These are phyloP conservation scores for Musa itinerans DNA, from an alignment of 176 grass and related monocot species.

Conservation along the genomic window DNA sequence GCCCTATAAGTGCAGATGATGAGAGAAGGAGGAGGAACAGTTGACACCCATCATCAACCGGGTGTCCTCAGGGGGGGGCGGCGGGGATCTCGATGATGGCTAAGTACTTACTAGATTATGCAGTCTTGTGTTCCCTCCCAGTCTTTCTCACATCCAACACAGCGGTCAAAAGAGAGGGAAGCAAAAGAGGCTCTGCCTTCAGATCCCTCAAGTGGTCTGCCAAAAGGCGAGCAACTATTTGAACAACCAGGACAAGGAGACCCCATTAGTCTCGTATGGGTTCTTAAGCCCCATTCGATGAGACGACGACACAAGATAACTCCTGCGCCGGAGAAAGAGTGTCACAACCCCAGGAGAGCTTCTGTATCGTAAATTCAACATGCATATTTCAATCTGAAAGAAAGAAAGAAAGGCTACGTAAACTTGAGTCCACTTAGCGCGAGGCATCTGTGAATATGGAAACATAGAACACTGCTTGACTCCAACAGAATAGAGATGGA, in stretches of 20 bases:
- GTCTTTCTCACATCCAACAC: not conserved
- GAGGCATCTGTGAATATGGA: too few relatives aligned
- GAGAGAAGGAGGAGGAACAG: not conserved
- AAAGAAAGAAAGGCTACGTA: too few relatives aligned
- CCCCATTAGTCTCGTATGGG: too few relatives aligned
- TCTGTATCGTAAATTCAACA: too few relatives aligned
- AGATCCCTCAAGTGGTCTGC: not conserved
- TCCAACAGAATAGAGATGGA: too few relatives aligned
- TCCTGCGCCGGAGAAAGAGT: too few relatives aligned
- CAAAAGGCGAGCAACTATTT: not conserved
- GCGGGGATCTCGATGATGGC: not conserved
- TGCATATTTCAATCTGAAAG: too few relatives aligned
- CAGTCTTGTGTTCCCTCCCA: not conserved
- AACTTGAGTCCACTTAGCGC: too few relatives aligned
- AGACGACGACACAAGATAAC: too few relatives aligned
- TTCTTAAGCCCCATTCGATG: too few relatives aligned
- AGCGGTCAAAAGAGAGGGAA: not conserved
- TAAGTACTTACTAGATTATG: not conserved
- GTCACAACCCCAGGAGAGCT: too few relatives aligned
- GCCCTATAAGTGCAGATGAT: not conserved
- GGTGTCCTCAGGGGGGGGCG: not conserved
- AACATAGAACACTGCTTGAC: too few relatives aligned
- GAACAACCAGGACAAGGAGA: not conserved
- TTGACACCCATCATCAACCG: not conserved
- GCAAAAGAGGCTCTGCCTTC: not conserved